Conservation (phyloP, 495 filamentous ascomycete species). For the Amorphotheca resinae region DNA sequence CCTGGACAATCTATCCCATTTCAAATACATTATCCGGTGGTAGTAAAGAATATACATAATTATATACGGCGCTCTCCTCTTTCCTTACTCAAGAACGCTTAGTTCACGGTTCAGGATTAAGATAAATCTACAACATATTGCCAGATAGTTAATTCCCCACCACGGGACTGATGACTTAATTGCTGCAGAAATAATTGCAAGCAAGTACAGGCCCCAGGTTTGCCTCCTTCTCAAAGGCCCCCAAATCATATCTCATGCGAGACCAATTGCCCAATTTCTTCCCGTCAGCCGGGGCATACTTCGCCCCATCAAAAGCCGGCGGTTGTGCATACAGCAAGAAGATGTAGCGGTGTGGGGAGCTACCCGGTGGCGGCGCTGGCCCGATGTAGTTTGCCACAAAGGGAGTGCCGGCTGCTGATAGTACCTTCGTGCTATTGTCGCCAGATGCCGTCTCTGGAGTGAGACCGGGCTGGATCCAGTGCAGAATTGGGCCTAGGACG, state of each 20-base stretch:
- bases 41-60: too few species aligned
- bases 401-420: neutral
- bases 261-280: slow-evolving; percentile 27
- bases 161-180: too few species aligned
- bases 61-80: too few species aligned
- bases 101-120: too few species aligned
- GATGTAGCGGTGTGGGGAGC: slow-evolving; percentile 41
- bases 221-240: slow-evolving; percentile 33
- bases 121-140: too few species aligned
- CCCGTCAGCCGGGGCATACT: slow-evolving; percentile 31
- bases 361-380: slow-evolving; percentile 37
- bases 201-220: slow-evolving; percentile 37
- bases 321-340: slow-evolving; percentile 49
- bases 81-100: too few species aligned
- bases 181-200: slow-evolving; percentile 37
- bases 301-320: slow-evolving; percentile 29
- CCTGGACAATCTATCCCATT: too few species aligned
- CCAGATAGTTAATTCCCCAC: too few species aligned
- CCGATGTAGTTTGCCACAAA: slow-evolving; percentile 26
- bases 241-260: slow-evolving; percentile 40
- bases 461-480: neutral
- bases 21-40: too few species aligned
- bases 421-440: neutral
- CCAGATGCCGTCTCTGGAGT: neutral
- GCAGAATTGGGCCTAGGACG: neutral